These are phyloP conservation scores for Mentha longifolia DNA, from an alignment of 257 asterid genomes.

Conservation along the genomic window DNA sequence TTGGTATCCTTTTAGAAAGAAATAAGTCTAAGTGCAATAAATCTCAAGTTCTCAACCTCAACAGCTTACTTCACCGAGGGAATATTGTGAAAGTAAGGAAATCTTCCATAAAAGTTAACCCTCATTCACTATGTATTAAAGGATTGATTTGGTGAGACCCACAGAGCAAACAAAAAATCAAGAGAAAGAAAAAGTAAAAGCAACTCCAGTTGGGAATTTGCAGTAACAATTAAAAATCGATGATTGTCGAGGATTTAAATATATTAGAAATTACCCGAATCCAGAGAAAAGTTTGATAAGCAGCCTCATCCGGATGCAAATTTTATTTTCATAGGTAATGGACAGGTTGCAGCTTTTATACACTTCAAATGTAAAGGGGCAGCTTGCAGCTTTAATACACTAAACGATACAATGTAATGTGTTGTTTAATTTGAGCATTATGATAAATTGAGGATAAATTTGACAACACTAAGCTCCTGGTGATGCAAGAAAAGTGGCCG, in stretches of 20 bases:
- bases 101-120: not conserved
- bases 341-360: not conserved
- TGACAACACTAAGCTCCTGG: not conserved
- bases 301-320: slow-evolving; percentile 1
- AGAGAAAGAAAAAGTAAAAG: not conserved
- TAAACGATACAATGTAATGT: not conserved
- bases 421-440: not conserved
- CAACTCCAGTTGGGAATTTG: not conserved
- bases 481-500: not conserved
- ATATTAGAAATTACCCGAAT: not conserved
- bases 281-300: not conserved
- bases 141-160: not conserved
- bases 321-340: not conserved
- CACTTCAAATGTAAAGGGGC: not conserved
- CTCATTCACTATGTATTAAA: not conserved
- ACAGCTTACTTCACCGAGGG: slow-evolving; percentile 3
- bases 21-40: not conserved
- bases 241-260: not conserved
- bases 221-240: slow-evolving; percentile 3
- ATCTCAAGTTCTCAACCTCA: slow-evolving; percentile 17
- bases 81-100: slow-evolving; percentile 6
- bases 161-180: not conserved
- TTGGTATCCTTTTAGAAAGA: slow-evolving; percentile 4
- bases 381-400: not conserved
- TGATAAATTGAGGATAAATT: not conserved